Evolutionary conservation across 2,329 filamentous ascomycete species (phyloP).

Genomic region (Pseudogymnoascus sp.): DNA sequence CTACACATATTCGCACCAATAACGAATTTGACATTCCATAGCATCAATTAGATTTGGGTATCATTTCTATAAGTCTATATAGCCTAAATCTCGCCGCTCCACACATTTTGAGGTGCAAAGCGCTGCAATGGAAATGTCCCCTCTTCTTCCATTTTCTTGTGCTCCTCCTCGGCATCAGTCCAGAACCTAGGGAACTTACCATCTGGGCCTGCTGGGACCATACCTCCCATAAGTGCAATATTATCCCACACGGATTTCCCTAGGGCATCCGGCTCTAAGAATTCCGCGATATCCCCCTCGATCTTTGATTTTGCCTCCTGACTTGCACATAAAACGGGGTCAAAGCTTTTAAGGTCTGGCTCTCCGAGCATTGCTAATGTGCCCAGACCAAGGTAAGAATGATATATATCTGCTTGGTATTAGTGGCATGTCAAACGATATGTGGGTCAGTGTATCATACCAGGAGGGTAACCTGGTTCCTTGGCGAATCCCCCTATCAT

Average conservation of each 20-base stretch:
- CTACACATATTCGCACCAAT: background rate
- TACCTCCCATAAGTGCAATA: background rate
- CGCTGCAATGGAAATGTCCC: background rate
- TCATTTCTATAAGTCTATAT: background rate
- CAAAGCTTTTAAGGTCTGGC: constrained; percentile 59
- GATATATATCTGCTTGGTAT: constrained; percentile 59
- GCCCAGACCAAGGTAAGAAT: constrained; percentile 81
- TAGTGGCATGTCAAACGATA: constrained; percentile 4
- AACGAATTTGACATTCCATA: background rate
- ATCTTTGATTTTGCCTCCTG: constrained; percentile 47
- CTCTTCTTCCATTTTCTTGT: constrained; percentile 1
- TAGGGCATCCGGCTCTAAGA: background rate
- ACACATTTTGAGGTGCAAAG: constrained; percentile 3
- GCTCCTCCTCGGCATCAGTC: background rate
- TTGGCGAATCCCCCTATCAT: constrained; percentile 78
- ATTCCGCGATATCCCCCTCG: constrained; percentile 21
- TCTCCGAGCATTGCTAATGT: constrained; percentile 70
- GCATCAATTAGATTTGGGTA: background rate
- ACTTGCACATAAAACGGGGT: constrained; percentile 71
- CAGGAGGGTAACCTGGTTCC: constrained; percentile 57
- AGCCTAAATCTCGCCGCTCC: background rate
- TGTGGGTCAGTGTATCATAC: constrained; percentile 31
- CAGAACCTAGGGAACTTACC: background rate
- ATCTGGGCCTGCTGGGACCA: background rate
- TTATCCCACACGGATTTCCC: constrained; percentile 1